Percentiles rank a stretch among this genome's conserved stretches.
These are phyloP conservation scores for Bipolaris sorokiniana DNA, from an alignment of 2,329 filamentous ascomycete genomes.

Conservation along the genomic window DNA sequence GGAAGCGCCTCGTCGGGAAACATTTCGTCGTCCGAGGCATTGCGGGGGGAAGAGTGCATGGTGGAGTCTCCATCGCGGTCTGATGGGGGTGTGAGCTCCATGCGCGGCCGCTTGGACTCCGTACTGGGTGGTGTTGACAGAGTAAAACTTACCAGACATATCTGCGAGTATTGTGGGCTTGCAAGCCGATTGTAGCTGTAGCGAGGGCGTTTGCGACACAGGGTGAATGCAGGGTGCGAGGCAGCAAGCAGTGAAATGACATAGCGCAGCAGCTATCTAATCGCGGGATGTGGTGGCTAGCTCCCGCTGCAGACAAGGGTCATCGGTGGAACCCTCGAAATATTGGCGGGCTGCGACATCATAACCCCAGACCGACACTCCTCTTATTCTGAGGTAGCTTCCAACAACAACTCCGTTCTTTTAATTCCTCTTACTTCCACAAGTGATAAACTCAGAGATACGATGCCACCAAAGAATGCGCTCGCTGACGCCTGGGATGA, in stretches of 20 bases:
- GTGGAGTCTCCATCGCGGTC: constrained; percentile 63
- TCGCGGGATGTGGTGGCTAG: constrained; percentile 14
- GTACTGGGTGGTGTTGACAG: constrained; percentile 10
- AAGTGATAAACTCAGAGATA: constrained; percentile 44
- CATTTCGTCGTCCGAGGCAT: constrained; percentile 48
- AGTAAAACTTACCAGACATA: constrained; percentile 21
- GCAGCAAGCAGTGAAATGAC: constrained; percentile 18
- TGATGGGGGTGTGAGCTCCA: constrained; percentile 32
- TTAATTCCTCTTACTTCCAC: neutral
- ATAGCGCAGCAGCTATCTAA: constrained; percentile 12
- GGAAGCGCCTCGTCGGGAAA: constrained; percentile 53
- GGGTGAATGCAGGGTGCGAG: constrained; percentile 4
- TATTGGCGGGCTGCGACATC: constrained; percentile 15
- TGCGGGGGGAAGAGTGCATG: constrained; percentile 58
- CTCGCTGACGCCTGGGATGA: constrained; percentile 79
- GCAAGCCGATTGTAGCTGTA: neutral
- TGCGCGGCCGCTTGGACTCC: constrained; percentile 17
- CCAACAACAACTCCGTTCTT: neutral
- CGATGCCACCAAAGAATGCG: constrained; percentile 46
- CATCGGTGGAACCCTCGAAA: constrained; percentile 12
- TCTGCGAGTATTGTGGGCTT: neutral
- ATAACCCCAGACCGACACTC: neutral
- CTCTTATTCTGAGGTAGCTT: constrained; percentile 1
- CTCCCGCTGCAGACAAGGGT: constrained; percentile 20
- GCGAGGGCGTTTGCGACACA: constrained; percentile 10